Evolutionary conservation across 257 asterid species (phyloP), one percentile per base, ranked within the genome.

Genomic region (Solanum okadae): DNA sequence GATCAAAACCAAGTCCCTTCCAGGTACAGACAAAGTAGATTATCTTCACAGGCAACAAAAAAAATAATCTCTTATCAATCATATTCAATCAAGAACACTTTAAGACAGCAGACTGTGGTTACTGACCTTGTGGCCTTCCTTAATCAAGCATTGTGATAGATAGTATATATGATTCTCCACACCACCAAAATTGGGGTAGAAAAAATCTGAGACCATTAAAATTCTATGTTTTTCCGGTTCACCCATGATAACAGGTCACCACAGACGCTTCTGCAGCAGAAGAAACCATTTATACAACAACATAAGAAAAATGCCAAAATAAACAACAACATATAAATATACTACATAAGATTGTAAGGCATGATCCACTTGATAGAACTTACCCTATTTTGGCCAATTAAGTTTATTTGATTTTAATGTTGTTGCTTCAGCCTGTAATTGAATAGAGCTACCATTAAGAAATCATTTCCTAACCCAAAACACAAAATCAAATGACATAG

Each of bases 161-260:
- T 94, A 97, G 90, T 97, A 97, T 67, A 97, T 97, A 93, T 96
- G 99, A 92, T 93, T 96, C 56, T 97, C 99, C 46, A 96, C 99
- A 8, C 99, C 99, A 56, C 99, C 99, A 61, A 97, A 97, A 91
- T 95, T 97, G 88, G 99, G 99, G 91, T 91, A 96, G 93, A 96
- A 96, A 89, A 96, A 97, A 90, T 97, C 98, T 29, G 98, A 97
- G 70, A 95, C 99, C 98, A 95, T 97, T 77, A 96, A 91, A 88
- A 95, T 93, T 65, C 94, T 93, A 86, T 94, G 98, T 87, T 90
- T 93, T 89, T 88, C 91, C 44, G 37, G 91, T 70, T 90, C 91
- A 82, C 70, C 91, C 98, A 95, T 96, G 78, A 77, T 61, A 20
- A 31, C 71, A 18, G 70, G 10, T 35, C 67, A 16, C 61, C 22